Evolutionary conservation across 192 early-diverging fungal genomes (phyloP).

Genomic region (Kickxella alabastrina): DNA sequence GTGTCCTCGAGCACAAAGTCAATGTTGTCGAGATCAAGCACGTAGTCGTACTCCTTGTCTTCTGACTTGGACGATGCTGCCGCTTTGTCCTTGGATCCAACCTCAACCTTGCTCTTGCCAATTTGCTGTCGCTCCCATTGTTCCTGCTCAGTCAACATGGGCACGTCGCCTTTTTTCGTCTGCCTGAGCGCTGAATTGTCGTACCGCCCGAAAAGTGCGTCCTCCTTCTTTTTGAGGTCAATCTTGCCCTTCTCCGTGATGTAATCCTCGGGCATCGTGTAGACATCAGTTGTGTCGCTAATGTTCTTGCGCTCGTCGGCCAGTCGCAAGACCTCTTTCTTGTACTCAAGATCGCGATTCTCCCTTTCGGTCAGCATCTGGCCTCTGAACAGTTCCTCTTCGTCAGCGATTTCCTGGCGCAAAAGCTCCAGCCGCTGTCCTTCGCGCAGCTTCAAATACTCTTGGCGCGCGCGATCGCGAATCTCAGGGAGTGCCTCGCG

Average conservation of each 20-base stretch:
- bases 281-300: slow-evolving; percentile 76
- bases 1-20: slow-evolving; percentile 82
- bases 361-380: slow-evolving; percentile 77
- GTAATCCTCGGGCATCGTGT: slow-evolving; percentile 89
- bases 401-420: slow-evolving; percentile 77
- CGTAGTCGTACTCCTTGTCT: slow-evolving; percentile 79
- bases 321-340: slow-evolving; percentile 76
- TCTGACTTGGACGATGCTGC: slow-evolving; percentile 49
- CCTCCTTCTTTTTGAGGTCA: slow-evolving; percentile 89
- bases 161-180: slow-evolving; percentile 47
- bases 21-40: slow-evolving; percentile 89
- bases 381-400: slow-evolving; percentile 74
- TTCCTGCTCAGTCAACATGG: slow-evolving; percentile 68
- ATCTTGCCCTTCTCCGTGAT: slow-evolving; percentile 98
- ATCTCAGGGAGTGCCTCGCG: slow-evolving; percentile 66
- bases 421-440: slow-evolving; percentile 74
- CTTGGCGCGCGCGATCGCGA: slow-evolving; percentile 83
- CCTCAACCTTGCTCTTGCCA: slow-evolving; percentile 54
- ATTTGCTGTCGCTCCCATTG: slow-evolving; percentile 90
- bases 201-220: slow-evolving; percentile 84
- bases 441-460: slow-evolving; percentile 87
- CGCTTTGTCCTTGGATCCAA: slow-evolving; percentile 54
- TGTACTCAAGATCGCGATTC: slow-evolving; percentile 70
- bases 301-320: slow-evolving; percentile 81
- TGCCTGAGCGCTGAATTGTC: slow-evolving; percentile 59